These are phyloP conservation scores for Trichopus zeylanicus DNA, from an alignment of 116 monocot species.

Conservation along the genomic window DNA sequence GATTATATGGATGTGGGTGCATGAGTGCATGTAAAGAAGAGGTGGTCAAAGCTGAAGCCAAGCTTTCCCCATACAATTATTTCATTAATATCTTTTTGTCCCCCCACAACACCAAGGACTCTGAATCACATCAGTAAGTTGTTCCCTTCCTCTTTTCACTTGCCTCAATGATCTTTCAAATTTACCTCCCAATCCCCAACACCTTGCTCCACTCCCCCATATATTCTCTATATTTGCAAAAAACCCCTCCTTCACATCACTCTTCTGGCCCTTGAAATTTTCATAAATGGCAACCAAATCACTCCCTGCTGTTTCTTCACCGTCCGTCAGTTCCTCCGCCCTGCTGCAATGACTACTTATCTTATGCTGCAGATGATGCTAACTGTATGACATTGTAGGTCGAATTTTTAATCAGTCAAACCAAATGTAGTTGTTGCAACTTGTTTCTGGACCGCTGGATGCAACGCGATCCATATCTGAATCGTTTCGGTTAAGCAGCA, in stretches of 20 bases:
- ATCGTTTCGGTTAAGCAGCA: too few species aligned
- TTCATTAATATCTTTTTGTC: not conserved
- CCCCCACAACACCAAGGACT: not conserved
- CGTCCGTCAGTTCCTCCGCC: not conserved
- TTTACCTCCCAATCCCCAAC: not conserved
- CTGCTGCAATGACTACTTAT: not conserved
- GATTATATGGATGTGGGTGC: not conserved
- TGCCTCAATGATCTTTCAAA: slow-evolving; percentile 2
- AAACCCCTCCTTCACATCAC: not conserved
- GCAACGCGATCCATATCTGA: too few species aligned
- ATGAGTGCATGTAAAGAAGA: slow-evolving; percentile 2
- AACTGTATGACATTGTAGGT: not conserved
- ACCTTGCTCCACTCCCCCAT: not conserved
- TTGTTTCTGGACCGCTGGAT: too few species aligned
- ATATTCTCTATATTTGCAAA: not conserved
- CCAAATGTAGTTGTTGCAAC: too few species aligned
- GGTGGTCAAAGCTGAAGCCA: slow-evolving; percentile 1
- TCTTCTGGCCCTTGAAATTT: too few species aligned
- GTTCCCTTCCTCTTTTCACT: not conserved
- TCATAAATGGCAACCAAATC: too few species aligned
- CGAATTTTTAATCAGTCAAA: not conserved
- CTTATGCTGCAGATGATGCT: not conserved
- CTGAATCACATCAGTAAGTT: not conserved
- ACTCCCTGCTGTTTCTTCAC: not conserved
- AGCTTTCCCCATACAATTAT: slow-evolving; percentile 3